Base-by-base conservation (phyloP, 2,329 filamentous ascomycete genomes). In the Colletotrichum limetticola region DNA sequence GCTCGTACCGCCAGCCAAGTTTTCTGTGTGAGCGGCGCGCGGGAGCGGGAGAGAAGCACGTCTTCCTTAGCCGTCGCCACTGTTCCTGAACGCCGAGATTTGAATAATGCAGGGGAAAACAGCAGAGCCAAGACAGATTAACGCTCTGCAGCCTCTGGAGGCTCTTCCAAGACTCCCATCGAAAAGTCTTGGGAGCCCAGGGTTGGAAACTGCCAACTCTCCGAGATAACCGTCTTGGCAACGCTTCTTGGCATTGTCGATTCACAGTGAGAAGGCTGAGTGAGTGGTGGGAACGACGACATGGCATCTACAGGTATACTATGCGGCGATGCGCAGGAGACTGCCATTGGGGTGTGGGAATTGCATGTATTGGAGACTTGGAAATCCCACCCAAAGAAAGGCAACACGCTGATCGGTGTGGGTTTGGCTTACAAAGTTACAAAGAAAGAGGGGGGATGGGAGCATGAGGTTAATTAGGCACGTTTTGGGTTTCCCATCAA, bases 211-310 rank as follows among this genome's bases (percentile, higher is more conserved):
- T 59, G 49, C 63, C 46, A 58, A 26, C 63, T 55, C 22, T 35
- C 68, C 64, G 68, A 63, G 68, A 71, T 71, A 68, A 30, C 68
- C 68, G 64, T 68, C 64, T 68, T 67, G 68, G 68, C 68, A 30
- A 19, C 2, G 26, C 3, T 8, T 52, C 63, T 71, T 71, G 68
- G 64, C 63, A 35, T 22, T 37, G n/a, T 24, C 49, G 49, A 63
- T 68, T 58, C 14, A 9, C 46, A 35, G 57, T 28, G 52, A 35
- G 16, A 55, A 66, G 9, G 16, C 26, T 16, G 26, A 37, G n/a
- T 56, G 37, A 37, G n/a, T 56, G 37, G 8, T 32, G 7, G 30
- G 30, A 12, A 19, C 35, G 14, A 30, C 35, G 24, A 30, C 35
- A 35, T 28, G 24, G 32, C 35, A 24, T 22, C 49, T 52, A 9